phyloP scores from a whole-genome alignment of 225 moss, liverwort and hornwort genomes.

The Anthoceros angustus region DNA sequence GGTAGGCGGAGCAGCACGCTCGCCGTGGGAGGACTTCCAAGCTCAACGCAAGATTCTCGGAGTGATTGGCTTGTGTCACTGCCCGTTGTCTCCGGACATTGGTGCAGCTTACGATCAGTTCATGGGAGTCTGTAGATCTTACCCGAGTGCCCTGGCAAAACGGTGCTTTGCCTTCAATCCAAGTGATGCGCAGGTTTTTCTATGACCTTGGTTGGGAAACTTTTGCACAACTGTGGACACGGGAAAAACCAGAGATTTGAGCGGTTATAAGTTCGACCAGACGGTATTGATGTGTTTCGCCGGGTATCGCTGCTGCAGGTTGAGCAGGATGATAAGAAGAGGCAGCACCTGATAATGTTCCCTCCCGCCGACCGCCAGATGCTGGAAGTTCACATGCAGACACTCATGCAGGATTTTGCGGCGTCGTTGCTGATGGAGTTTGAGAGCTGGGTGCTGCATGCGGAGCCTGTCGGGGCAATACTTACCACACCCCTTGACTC shows the following conservation, averaged over 20 bases:
- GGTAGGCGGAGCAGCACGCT: conserved; percentile 60
- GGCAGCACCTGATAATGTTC: conserved; percentile 68
- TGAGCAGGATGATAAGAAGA: conserved; percentile 69
- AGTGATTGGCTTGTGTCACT: conserved; percentile 86
- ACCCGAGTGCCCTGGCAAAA: conserved; percentile 82
- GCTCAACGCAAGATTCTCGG: conserved; percentile 77
- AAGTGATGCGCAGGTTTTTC: conserved; percentile 33
- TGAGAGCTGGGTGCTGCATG: conserved; percentile 84
- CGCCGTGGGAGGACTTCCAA: conserved; percentile 99
- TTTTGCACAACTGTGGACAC: too few species aligned
- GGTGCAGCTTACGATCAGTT: conserved; percentile 79
- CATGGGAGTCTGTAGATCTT: conserved; percentile 71
- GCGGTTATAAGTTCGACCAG: background rate
- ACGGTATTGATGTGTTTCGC: background rate
- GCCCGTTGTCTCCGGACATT: conserved; percentile 64
- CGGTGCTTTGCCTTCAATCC: conserved; percentile 93
- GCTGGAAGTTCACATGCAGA: conserved; percentile 80
- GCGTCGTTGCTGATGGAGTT: conserved; percentile 97
- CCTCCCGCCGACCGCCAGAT: conserved; percentile 64
- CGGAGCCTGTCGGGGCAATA: conserved; percentile 57
- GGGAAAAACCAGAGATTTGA: background rate
- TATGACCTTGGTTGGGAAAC: background rate
- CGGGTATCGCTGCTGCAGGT: conserved; percentile 20
- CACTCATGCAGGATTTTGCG: conserved; percentile 87
- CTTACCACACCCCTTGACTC: conserved; percentile 90